Evolutionary conservation across 768 basidiomycete genomes (phyloP).

Genomic region (Suillus weaverae): DNA sequence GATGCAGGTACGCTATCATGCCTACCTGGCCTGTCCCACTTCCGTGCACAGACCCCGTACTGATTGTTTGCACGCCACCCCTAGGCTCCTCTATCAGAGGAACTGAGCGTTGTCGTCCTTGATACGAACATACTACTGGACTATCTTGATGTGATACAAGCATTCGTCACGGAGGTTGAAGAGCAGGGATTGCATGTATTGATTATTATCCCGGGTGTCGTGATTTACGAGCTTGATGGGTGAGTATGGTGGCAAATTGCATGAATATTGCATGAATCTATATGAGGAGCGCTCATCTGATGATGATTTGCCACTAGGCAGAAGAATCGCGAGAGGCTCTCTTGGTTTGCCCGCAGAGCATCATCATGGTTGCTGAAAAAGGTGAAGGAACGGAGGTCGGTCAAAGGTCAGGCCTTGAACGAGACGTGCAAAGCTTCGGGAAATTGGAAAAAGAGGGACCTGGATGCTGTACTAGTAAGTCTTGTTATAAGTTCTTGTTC

Average conservation of each 20-base stretch:
- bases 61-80: background rate
- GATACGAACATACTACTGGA: conserved; percentile 82
- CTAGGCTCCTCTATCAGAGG: conserved; percentile 45
- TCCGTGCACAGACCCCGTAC: background rate
- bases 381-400: conserved; percentile 52
- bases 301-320: conserved; percentile 28
- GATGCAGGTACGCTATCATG: conserved; percentile 56
- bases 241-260: conserved; percentile 30
- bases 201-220: conserved; percentile 71
- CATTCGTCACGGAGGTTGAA: conserved; percentile 66
- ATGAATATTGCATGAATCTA: background rate
- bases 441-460: conserved; percentile 57
- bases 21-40: background rate
- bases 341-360: conserved; percentile 69
- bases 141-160: conserved; percentile 60
- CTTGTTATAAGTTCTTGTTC: background rate
- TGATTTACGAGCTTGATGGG: conserved; percentile 79
- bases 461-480: conserved; percentile 42
- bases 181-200: conserved; percentile 47
- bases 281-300: conserved; percentile 6
- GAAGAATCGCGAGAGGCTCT: conserved; percentile 42
- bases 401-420: conserved; percentile 61
- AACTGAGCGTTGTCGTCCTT: conserved; percentile 53
- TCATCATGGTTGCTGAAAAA: conserved; percentile 68
- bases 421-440: conserved; percentile 62